Base-by-base conservation (phyloP, 345 rosid genomes). In the Pistacia atlantica region DNA sequence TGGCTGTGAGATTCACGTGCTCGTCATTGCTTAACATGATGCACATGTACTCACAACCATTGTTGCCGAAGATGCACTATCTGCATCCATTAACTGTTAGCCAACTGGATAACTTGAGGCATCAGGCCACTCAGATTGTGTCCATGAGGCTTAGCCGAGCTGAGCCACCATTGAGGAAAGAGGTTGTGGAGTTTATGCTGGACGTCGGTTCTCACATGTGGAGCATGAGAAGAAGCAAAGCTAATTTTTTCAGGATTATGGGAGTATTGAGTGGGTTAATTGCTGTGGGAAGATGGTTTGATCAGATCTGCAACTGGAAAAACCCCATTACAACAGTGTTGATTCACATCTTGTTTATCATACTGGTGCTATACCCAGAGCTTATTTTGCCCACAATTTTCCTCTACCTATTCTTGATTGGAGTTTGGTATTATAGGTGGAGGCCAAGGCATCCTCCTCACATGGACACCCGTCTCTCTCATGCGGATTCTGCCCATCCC, bases 151-250 rank as follows among this genome's bases (percentile, higher is more conserved):
- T 94, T 28, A 88, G 89, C 49, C 81, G 98, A 61, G 95, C 97
- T 1, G 98, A 94, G 83, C 98, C 97, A 1, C 96, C 97, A 2
- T 73, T 94, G 69, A 86, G 98, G 78, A 94, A 91, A 83, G 98
- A 94, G 81, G 85, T 94, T 1, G 98, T 94, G 13, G 98, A 94
- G 77, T 94, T 90, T 78, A 94, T 94, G 98, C 90, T 94, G 46
- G 98, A 92, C 78, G 97, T 94, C 28, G 95, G 94, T 42, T 92
- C 97, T 63, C 97, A 92, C 84, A 94, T 94, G 97, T 94, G 98
- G 98, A 94, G 98, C 69, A 94, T 92, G 98, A 79, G 98, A 77
- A 87, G 98, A 86, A 92, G 98, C 90, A 94, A 94, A 79, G 98
- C 98, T 3, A 94, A 94, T 75, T 94, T 94, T 35, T 94, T 92